Conservation (phyloP, 441 rosid species). For the Pelargonium cotyledonis region DNA sequence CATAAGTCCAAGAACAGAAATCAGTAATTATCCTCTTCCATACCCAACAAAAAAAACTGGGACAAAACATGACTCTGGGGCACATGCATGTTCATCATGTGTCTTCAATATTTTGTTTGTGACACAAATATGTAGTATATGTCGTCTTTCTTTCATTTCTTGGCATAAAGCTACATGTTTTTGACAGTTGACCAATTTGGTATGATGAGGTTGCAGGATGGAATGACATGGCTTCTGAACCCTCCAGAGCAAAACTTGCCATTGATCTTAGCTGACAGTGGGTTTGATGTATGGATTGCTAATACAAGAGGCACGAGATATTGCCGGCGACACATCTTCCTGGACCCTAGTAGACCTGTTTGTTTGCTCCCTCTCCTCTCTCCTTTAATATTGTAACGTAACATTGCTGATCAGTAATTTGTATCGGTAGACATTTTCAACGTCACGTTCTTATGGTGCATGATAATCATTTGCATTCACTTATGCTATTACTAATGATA, state of each 20-base stretch:
- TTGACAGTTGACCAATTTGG: background rate
- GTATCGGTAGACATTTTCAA: no score
- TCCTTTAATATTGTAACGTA: background rate
- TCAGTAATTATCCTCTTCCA: no score
- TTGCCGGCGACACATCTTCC: slow-evolving; percentile 53
- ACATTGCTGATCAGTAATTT: background rate
- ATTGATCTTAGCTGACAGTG: slow-evolving; percentile 70
- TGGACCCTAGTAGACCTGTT: slow-evolving; percentile 44
- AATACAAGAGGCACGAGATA: slow-evolving; percentile 81
- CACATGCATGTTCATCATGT: slow-evolving; percentile 5
- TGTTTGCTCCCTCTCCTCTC: background rate
- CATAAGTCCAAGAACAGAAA: no score
- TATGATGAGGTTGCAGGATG: slow-evolving; percentile 26
- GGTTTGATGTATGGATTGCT: slow-evolving; percentile 91
- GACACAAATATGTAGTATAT: background rate
- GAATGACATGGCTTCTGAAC: slow-evolving; percentile 83
- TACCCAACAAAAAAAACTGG: background rate
- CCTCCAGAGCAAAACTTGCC: slow-evolving; percentile 78
- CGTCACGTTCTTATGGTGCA: no score
- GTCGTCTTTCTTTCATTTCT: background rate
- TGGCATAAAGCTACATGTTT: background rate
- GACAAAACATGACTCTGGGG: background rate
- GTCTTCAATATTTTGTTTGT: background rate
- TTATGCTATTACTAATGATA: slow-evolving; percentile 10
- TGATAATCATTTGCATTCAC: no score